These are phyloP conservation scores for Dacryopinax primogenitus DNA, from an alignment of 768 basidiomycete species.

Conservation along the genomic window DNA sequence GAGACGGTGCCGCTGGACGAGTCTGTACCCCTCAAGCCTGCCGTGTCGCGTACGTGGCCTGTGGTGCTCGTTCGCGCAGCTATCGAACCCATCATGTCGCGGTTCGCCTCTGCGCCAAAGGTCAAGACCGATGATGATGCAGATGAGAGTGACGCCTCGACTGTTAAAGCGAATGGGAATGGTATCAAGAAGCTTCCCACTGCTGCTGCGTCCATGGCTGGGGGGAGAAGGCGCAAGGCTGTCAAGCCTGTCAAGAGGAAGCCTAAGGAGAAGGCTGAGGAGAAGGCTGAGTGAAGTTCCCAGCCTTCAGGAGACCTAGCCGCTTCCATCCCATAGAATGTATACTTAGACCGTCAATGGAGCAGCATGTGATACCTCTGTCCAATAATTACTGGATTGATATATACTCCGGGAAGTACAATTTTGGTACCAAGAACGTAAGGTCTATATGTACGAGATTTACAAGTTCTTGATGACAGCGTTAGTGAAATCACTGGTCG, in stretches of 20 bases:
- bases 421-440: constrained; percentile 1
- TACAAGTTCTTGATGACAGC: constrained; percentile 76
- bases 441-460: constrained; percentile 10
- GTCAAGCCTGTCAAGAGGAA: constrained; percentile 24
- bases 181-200: constrained; percentile 29
- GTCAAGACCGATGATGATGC: constrained; percentile 16
- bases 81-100: constrained; percentile 11
- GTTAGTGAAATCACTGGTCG: constrained; percentile 88
- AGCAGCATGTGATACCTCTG: not conserved
- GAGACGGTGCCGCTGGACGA: constrained; percentile 46
- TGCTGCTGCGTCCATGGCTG: constrained; percentile 39
- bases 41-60: constrained; percentile 58
- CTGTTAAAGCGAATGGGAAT: constrained; percentile 34
- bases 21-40: constrained; percentile 45
- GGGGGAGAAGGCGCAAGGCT: constrained; percentile 52
- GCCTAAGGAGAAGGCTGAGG: constrained; percentile 6
- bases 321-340: not conserved
- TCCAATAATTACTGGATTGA: not conserved
- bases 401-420: constrained; percentile 8
- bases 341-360: not conserved
- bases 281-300: not conserved
- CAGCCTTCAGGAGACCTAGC: not conserved
- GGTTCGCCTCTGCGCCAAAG: not conserved
- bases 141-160: constrained; percentile 29
- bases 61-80: constrained; percentile 33